A percentile compares a stretch with the other conserved stretches of the same genome.
Evolutionary conservation across 176 grass and related monocot species (phyloP).

Genomic region (Ananas comosus): DNA sequence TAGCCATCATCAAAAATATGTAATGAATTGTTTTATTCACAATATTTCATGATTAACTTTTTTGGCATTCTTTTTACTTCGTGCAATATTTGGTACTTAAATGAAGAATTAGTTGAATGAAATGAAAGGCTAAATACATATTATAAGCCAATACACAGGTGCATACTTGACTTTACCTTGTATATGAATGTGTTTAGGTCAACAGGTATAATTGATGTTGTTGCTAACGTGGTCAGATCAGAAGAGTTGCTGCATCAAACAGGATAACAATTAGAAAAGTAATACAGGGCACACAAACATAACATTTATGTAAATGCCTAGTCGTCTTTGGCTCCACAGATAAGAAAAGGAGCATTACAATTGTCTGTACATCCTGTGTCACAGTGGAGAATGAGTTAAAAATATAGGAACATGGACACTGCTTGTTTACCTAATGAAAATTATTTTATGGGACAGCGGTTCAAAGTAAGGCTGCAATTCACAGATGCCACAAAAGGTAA

Average conservation of each 20-base stretch:
- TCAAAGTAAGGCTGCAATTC: too few relatives aligned
- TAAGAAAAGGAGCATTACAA: not conserved
- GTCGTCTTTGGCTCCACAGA: not conserved
- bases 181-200: conserved; percentile 87
- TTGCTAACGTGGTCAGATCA: conserved; percentile 67
- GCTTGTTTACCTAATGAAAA: too few relatives aligned
- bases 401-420: too few relatives aligned
- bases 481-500: too few relatives aligned
- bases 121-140: not conserved
- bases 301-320: not conserved
- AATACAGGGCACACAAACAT: not conserved
- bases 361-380: not conserved
- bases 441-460: too few relatives aligned
- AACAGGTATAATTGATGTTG: conserved; percentile 70
- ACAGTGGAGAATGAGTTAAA: too few relatives aligned
- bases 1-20: too few relatives aligned
- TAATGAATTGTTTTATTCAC: too few relatives aligned
- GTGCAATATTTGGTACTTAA: too few relatives aligned
- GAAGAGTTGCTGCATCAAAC: conserved; percentile 49
- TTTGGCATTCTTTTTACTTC: too few relatives aligned
- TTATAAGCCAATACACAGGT: conserved; percentile 1
- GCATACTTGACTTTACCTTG: conserved; percentile 39
- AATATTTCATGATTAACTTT: too few relatives aligned
- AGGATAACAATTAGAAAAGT: conserved; percentile 3
- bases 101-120: too few relatives aligned